These are phyloP conservation scores for Hyaloscypha hepaticicola DNA, from an alignment of 495 filamentous ascomycete species.

Conservation along the genomic window DNA sequence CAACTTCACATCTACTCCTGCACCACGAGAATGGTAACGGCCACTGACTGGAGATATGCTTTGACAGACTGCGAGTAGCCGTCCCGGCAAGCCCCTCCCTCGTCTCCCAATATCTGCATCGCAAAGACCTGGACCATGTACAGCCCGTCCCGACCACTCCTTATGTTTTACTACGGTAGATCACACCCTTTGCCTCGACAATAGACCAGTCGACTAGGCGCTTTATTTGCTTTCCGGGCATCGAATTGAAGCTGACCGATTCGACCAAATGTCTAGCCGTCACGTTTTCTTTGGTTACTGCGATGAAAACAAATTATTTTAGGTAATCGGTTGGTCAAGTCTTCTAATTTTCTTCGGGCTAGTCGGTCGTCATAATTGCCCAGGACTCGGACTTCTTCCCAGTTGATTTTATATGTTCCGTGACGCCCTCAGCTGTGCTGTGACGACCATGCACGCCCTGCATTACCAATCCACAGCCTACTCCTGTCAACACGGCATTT, in stretches of 20 bases:
- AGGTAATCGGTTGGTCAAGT: neutral
- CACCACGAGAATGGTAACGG: conserved; percentile 11
- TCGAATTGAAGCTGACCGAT: neutral
- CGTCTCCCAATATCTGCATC: neutral
- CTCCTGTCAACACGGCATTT: conserved; percentile 4
- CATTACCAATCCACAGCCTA: conserved; percentile 8
- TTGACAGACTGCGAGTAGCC: conserved; percentile 15
- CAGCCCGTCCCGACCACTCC: neutral
- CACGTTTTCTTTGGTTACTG: neutral
- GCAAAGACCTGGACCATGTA: neutral
- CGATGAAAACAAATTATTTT: neutral
- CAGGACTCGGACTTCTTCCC: neutral
- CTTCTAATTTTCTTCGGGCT: neutral
- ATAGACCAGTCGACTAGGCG: neutral
- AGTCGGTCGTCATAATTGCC: neutral
- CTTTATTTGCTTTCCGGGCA: neutral
- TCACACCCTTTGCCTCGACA: neutral
- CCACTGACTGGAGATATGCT: conserved; percentile 7
- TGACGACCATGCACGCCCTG: conserved; percentile 21
- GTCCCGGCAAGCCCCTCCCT: neutral
- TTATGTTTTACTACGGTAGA: neutral
- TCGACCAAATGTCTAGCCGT: neutral
- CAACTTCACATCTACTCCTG: conserved; percentile 5
- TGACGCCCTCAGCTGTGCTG: conserved; percentile 23
- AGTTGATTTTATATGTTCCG: conserved; percentile 15